Percentiles rank a stretch among this genome's conserved stretches.
Evolutionary conservation across 2,329 filamentous ascomycete genomes (phyloP).

Genomic region (Chaetomiaceae sp.): DNA sequence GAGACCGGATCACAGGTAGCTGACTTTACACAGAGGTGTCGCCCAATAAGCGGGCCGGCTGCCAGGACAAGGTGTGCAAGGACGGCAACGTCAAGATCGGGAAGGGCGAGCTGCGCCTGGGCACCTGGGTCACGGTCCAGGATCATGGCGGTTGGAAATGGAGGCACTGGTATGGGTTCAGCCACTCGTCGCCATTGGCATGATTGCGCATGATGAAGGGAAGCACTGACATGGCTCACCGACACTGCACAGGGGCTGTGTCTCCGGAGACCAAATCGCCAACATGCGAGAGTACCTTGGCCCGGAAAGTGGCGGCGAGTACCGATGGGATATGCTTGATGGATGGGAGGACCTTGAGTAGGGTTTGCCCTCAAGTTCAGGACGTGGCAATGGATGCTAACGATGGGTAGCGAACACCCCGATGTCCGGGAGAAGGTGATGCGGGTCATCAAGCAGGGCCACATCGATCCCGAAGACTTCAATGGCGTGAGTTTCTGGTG

Average conservation of each 20-base stretch:
- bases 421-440: constrained; percentile 69
- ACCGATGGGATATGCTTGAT: constrained; percentile 64
- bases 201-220: not conserved
- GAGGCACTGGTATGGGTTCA: constrained; percentile 70
- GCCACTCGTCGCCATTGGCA: not conserved
- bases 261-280: constrained; percentile 67
- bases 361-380: constrained; percentile 23
- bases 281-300: constrained; percentile 56
- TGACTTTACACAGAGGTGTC: constrained; percentile 56
- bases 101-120: constrained; percentile 76
- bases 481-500: constrained; percentile 61
- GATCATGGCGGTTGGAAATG: constrained; percentile 63
- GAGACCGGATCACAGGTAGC: not conserved
- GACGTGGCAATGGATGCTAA: not conserved
- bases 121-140: constrained; percentile 60
- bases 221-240: not conserved
- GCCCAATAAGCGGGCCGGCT: constrained; percentile 65
- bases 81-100: constrained; percentile 60
- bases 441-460: constrained; percentile 65
- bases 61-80: constrained; percentile 69
- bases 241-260: constrained; percentile 91
- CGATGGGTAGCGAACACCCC: constrained; percentile 36
- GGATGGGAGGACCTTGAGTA: constrained; percentile 69
- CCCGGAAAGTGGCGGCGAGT: constrained; percentile 36
- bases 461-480: constrained; percentile 82